Evolutionary conservation across 345 rosid genomes (phyloP), one percentile per base, ranked within the genome.

Genomic region (rapeseed (Brassica napus)): DNA sequence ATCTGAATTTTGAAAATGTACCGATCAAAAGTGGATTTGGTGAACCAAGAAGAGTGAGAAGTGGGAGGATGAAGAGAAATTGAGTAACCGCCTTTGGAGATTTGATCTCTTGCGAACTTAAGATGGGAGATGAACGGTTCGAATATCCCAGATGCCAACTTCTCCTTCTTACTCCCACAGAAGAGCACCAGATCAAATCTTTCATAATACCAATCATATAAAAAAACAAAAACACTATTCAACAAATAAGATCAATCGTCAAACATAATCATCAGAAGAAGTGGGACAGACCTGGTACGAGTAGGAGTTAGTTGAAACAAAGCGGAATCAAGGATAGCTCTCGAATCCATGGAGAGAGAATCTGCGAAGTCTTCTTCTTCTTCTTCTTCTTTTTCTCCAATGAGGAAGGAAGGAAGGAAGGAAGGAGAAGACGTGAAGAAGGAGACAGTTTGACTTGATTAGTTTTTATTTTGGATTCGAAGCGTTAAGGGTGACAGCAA

Each of bases 251-350:
- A 74, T 16, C 15, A 69, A 59, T 6, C 52, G 57, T 68, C 74
- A 76, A 68, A 32, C 2, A 35, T 8, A 31, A 57, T 18, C 61
- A 60, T 12, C 1, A 58, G 32, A 59, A 59, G 2, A 31, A 61
- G 39, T 28, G 42, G 12, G 55, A 65, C 18, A 6, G 57, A 91
- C 98, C 97, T 93, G 52, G 97, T 91, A 15, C 98, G 85, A 85
- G 97, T 90, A n/a, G 97, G 98, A 57, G 94, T 93, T 83, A 93
- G 97, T 52, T 90, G 97, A 75, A 93, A 88, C 83, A 93, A 80
- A 68, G 97, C 97, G 55, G 83, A 85, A 81, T 93, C 97, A 39
- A 93, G 90, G 4, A 82, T 69, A 77, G 85, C 71, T 58, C 84
- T 37, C 4, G 91, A 84, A 58, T 88, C 92, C 98, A 93, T 93